phyloP scores from a whole-genome alignment of 331 rosid species.

The Prunus yedoensis region DNA sequence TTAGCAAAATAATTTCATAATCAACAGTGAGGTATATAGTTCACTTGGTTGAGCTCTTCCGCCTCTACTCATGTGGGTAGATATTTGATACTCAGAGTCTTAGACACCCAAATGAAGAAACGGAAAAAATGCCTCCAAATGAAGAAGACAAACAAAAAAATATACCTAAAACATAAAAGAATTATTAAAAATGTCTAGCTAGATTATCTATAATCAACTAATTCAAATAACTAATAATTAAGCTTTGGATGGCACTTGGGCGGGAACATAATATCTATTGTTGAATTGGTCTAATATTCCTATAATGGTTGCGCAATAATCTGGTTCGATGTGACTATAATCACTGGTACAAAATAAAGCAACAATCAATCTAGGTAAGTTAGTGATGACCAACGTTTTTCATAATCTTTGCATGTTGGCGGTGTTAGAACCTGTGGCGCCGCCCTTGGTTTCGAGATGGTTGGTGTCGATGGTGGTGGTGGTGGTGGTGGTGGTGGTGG shows the following conservation, averaged over 20 bases:
- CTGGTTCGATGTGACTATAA: not conserved
- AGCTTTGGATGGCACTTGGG: not conserved
- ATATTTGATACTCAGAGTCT: too few species aligned
- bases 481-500: not conserved
- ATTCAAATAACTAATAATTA: not conserved
- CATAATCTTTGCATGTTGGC: not conserved
- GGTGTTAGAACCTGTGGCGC: not conserved
- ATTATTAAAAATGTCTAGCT: not conserved
- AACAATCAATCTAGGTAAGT: not conserved
- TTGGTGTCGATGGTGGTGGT: not conserved
- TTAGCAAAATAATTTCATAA: too few species aligned
- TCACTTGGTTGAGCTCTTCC: accelerated
- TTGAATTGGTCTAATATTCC: not conserved
- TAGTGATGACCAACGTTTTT: not conserved
- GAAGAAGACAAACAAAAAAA: too few species aligned
- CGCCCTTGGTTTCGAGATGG: not conserved
- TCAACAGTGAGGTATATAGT: too few species aligned
- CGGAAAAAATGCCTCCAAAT: too few species aligned
- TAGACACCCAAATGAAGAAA: too few species aligned
- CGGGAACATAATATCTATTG: not conserved
- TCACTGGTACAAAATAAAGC: not conserved
- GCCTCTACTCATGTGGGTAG: accelerated
- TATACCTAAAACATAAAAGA: too few species aligned
- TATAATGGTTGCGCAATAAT: not conserved
- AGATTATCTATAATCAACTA: too few species aligned